These are phyloP conservation scores for Xylaria sp. DNA, from an alignment of 2,329 filamentous ascomycete genomes.

Conservation along the genomic window DNA sequence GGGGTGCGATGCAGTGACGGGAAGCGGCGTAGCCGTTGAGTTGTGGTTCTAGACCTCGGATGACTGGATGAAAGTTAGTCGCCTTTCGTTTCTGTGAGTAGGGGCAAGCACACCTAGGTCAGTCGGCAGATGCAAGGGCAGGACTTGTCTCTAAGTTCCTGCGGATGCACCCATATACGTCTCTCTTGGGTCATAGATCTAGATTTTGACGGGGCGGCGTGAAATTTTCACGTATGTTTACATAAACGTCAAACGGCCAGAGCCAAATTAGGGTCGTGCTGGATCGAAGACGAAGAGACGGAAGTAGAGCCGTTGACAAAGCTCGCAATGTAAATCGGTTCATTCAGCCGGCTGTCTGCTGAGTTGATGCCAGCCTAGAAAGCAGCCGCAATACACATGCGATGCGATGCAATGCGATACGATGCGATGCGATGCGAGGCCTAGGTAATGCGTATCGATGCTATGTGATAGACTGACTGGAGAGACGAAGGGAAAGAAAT, in stretches of 20 bases:
- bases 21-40: background rate
- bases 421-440: background rate
- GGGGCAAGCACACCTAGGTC: background rate
- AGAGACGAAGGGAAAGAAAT: constrained; percentile 1
- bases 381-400: constrained; percentile 9
- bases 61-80: background rate
- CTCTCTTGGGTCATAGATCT: constrained; percentile 22
- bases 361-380: constrained; percentile 4
- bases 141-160: background rate
- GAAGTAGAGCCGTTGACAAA: background rate
- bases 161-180: constrained; percentile 18
- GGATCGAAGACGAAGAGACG: background rate
- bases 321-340: constrained; percentile 20
- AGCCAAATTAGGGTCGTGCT: constrained; percentile 19
- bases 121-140: background rate
- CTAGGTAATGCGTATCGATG: constrained; percentile 5
- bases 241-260: constrained; percentile 13
- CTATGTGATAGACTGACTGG: background rate
- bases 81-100: background rate
- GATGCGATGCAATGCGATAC: constrained; percentile 11
- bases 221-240: constrained; percentile 15
- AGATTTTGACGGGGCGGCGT: constrained; percentile 9
- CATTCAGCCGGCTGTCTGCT: constrained; percentile 3
- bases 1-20: background rate
- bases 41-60: background rate